Evolutionary conservation across 2,329 filamentous ascomycete genomes (phyloP).

Genomic region (Trichothecium sympodiale): DNA sequence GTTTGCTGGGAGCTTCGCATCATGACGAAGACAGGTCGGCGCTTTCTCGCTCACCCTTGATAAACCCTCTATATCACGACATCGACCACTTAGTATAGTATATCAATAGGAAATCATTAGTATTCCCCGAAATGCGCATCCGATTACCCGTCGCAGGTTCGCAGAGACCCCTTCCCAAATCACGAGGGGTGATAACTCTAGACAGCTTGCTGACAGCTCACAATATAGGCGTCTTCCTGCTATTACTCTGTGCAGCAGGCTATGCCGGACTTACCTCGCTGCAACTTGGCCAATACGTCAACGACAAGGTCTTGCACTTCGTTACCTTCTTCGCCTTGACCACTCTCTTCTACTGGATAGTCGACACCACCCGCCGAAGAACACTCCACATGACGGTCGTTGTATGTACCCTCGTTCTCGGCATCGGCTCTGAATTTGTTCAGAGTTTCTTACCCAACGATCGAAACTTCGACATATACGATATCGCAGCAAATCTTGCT

Average conservation of each 20-base stretch:
- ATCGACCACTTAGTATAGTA: too few species aligned
- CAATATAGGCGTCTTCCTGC: conserved; percentile 50
- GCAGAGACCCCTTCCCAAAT: conserved; percentile 12
- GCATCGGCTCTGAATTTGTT: conserved; percentile 64
- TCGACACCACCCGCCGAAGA: conserved; percentile 81
- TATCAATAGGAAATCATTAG: not conserved
- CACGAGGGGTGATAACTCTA: not conserved
- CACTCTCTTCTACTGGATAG: conserved; percentile 86
- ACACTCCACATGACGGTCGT: conserved; percentile 73
- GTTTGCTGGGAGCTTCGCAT: too few species aligned
- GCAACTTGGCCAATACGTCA: conserved; percentile 47
- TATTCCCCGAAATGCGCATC: conserved; percentile 57
- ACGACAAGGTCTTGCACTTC: conserved; percentile 85
- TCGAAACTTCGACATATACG: conserved; percentile 63
- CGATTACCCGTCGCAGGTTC: conserved; percentile 79
- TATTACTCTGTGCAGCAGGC: conserved; percentile 62
- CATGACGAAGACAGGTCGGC: too few species aligned
- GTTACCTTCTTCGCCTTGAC: conserved; percentile 86
- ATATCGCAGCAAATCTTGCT: conserved; percentile 78
- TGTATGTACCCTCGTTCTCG: conserved; percentile 62
- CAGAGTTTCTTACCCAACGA: conserved; percentile 67
- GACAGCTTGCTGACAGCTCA: not conserved
- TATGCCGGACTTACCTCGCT: conserved; percentile 67
- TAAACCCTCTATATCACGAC: too few species aligned
- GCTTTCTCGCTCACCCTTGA: too few species aligned